phyloP scores from a whole-genome alignment of 148 eudicot genomes.

The Nyssa sinensis region DNA sequence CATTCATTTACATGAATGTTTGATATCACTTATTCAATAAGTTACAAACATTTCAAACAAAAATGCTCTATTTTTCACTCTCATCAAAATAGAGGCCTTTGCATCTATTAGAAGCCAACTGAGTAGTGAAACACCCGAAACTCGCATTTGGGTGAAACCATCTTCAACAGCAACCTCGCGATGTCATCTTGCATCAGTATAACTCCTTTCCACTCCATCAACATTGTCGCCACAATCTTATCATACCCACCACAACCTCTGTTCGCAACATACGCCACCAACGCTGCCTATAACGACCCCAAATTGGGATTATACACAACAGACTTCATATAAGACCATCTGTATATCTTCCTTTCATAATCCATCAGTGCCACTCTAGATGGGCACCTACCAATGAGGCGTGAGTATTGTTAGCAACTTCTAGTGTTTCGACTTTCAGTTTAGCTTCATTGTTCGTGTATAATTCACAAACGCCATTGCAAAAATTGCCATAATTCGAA shows the following conservation, averaged over 20 bases:
- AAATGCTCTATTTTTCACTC: not conserved
- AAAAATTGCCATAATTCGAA: not conserved
- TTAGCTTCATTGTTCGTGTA: conserved; percentile 8
- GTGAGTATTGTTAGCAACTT: conserved; percentile 62
- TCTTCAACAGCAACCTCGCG: conserved; percentile 52
- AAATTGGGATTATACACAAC: conserved; percentile 89
- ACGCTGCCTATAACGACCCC: conserved; percentile 80
- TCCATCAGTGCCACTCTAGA: conserved; percentile 72
- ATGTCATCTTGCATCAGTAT: conserved; percentile 70
- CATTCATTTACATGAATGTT: conserved; percentile 1
- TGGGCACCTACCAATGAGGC: conserved; percentile 63
- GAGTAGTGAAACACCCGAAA: conserved; percentile 57
- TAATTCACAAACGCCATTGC: conserved; percentile 29
- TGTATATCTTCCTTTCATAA: conserved; percentile 47
- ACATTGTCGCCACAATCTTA: conserved; percentile 50
- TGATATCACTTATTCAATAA: no score
- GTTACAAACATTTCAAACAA: not conserved
- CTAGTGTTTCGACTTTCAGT: conserved; percentile 48
- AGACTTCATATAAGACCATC: conserved; percentile 76
- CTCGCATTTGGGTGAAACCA: conserved; percentile 58
- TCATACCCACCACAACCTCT: conserved; percentile 50
- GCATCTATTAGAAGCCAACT: not conserved
- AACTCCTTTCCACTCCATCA: conserved; percentile 73
- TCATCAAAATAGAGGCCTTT: not conserved
- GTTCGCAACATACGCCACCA: conserved; percentile 56